phyloP scores from a whole-genome alignment of 345 rosid genomes.

The Eucalyptus sp. region DNA sequence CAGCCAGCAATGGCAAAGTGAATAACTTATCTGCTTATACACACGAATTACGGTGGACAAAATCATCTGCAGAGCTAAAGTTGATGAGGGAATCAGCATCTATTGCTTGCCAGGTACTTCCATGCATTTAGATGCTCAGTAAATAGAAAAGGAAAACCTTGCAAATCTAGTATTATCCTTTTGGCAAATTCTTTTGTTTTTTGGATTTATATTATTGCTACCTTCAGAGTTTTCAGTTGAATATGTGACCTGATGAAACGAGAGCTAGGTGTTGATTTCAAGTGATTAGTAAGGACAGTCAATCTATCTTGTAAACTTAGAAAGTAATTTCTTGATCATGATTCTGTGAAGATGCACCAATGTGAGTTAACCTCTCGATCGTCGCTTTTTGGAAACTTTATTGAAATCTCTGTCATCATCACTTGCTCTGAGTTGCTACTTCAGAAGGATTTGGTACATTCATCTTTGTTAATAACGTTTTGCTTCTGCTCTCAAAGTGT shows the following conservation, averaged over 20 bases:
- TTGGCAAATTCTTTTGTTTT: neutral
- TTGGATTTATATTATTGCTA: neutral
- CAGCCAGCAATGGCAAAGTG: conserved; percentile 41
- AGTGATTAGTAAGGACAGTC: neutral
- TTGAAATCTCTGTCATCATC: neutral
- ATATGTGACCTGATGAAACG: neutral
- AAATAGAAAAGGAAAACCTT: neutral
- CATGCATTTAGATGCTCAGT: neutral
- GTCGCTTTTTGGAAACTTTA: neutral
- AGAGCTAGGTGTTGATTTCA: neutral
- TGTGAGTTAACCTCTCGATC: neutral
- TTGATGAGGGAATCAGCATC: conserved; percentile 95
- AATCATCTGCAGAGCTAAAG: conserved; percentile 80
- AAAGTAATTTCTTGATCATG: neutral
- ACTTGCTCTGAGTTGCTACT: neutral
- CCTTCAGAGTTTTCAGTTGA: neutral
- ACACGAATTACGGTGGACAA: conserved; percentile 69
- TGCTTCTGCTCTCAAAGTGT: neutral
- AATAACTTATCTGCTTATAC: conserved; percentile 48
- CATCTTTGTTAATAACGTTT: neutral
- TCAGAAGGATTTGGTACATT: neutral
- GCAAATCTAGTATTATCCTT: neutral
- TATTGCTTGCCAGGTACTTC: conserved; percentile 87
- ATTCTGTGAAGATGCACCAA: neutral
- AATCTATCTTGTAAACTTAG: neutral